Conservation (phyloP, 805 yeast species). For the Lipomyces lipofer region DNA sequence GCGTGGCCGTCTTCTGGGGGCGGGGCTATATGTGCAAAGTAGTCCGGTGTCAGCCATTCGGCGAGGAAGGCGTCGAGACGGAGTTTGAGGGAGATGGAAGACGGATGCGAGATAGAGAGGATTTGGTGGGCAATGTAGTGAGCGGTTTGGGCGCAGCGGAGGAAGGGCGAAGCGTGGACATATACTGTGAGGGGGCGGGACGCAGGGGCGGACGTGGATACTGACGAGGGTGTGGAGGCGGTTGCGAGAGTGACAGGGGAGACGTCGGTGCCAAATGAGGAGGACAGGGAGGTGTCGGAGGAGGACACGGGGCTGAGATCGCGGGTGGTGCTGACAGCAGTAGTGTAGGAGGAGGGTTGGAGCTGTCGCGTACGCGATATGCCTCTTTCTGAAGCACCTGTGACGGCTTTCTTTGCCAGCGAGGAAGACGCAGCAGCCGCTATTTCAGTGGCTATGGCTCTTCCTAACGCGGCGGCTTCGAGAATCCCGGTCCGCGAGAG, state of each 20-base stretch:
- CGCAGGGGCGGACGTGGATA: background rate
- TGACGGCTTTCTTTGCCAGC: background rate
- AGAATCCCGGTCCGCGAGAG: constrained; percentile 36
- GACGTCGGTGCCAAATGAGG: background rate
- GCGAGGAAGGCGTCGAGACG: constrained; percentile 41
- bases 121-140: constrained; percentile 33
- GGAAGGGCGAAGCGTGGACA: constrained; percentile 42
- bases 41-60: constrained; percentile 45
- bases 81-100: constrained; percentile 13
- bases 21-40: constrained; percentile 39
- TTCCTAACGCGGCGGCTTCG: constrained; percentile 38
- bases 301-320: background rate
- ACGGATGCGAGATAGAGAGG: background rate
- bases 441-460: constrained; percentile 20
- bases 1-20: constrained; percentile 43
- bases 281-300: background rate
- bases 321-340: background rate
- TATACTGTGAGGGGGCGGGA: constrained; percentile 16
- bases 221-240: constrained; percentile 1
- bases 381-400: background rate
- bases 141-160: constrained; percentile 44
- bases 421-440: constrained; percentile 21
- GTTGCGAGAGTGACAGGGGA: background rate
- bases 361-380: too few relatives aligned
- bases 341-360: background rate